A percentile compares a stretch with the other conserved stretches of the same genome.
phyloP scores from a whole-genome alignment of 1,284 basidiomycete species.

The Trametes polyzona region DNA sequence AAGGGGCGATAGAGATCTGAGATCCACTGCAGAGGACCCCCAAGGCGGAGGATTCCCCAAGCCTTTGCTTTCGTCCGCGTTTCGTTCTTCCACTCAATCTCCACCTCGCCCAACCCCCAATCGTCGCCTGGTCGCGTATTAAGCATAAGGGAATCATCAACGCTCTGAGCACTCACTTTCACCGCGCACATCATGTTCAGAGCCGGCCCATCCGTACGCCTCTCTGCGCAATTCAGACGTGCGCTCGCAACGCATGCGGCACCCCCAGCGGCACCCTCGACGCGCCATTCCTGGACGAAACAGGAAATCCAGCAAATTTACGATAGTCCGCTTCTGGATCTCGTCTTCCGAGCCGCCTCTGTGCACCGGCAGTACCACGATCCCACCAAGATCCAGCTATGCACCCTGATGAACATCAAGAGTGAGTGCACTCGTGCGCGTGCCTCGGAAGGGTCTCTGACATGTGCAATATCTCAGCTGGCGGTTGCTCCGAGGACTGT shows the following conservation, averaged over 20 bases:
- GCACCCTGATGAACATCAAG: constrained; percentile 99
- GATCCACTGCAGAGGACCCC: constrained; percentile 8
- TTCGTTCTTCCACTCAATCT: constrained; percentile 32
- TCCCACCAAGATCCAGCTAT: constrained; percentile 90
- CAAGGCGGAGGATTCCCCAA: constrained; percentile 20
- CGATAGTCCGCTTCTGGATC: constrained; percentile 81
- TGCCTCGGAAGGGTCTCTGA: not conserved
- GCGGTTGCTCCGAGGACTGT: constrained; percentile 98
- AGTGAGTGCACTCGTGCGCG: constrained; percentile 58
- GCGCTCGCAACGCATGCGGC: constrained; percentile 66
- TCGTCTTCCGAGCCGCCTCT: constrained; percentile 82
- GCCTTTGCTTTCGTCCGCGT: constrained; percentile 13
- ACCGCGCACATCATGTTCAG: constrained; percentile 34
- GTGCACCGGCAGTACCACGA: constrained; percentile 90
- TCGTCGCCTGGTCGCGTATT: not conserved
- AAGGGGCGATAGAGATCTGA: constrained; percentile 11
- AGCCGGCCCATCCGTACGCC: constrained; percentile 22
- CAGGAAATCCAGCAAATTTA: constrained; percentile 79
- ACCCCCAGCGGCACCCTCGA: constrained; percentile 34
- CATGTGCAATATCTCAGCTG: constrained; percentile 54
- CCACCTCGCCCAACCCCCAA: constrained; percentile 14
- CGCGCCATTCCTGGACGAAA: constrained; percentile 65
- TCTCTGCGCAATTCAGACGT: constrained; percentile 40
- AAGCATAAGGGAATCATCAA: not conserved
- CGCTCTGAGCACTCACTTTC: not conserved